These are phyloP conservation scores for Vanilla planifolia DNA, from an alignment of 106 monocot genomes.

Conservation along the genomic window DNA sequence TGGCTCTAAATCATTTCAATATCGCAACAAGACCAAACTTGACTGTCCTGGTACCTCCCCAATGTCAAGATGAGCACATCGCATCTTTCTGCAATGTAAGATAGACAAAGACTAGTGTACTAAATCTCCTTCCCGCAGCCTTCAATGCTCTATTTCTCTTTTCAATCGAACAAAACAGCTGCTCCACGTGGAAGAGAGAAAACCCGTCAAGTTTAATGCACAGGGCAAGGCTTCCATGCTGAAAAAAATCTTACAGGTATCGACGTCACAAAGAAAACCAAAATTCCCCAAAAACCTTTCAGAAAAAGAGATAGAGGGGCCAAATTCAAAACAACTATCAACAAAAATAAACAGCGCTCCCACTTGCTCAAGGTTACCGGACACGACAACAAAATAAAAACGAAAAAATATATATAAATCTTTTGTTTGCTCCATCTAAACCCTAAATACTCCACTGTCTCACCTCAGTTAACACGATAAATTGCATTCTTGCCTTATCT, in stretches of 20 bases:
- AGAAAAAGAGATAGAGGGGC: too few species aligned
- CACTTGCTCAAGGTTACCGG: too few species aligned
- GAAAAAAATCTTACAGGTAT: too few species aligned
- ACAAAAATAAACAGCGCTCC: too few species aligned
- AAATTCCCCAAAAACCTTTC: background rate
- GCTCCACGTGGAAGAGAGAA: background rate
- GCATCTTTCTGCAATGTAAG: background rate
- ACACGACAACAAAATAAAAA: too few species aligned
- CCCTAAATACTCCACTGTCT: background rate
- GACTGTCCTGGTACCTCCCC: background rate
- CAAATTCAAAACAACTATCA: too few species aligned
- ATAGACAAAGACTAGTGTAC: background rate
- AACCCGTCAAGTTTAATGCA: background rate
- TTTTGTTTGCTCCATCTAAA: background rate
- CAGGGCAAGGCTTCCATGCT: too few species aligned
- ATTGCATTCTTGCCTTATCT: too few species aligned
- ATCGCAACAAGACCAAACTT: background rate
- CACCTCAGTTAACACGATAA: too few species aligned
- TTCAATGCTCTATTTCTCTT: background rate
- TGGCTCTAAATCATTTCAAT: background rate
- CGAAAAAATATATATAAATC: background rate
- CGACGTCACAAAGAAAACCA: background rate
- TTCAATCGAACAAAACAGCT: background rate
- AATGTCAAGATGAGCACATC: background rate
- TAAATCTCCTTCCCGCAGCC: background rate